These are phyloP conservation scores for Liquidambar formosana DNA, from an alignment of 164 flowering plant genomes.

Conservation along the genomic window DNA sequence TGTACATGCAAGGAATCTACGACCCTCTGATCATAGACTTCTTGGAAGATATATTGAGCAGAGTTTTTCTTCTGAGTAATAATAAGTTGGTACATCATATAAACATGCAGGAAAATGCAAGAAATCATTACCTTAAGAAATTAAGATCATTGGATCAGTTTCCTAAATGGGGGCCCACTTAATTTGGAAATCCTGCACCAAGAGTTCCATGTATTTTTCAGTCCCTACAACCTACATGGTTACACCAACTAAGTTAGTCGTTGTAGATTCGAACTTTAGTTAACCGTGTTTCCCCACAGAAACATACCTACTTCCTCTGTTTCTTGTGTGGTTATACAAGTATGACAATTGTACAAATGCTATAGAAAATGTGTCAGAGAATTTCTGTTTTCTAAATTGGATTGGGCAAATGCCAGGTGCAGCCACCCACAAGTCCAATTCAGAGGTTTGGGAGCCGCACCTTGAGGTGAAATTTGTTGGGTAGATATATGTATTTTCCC, in stretches of 20 bases:
- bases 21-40: too few species aligned
- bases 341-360: conserved; percentile 15
- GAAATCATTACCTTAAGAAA: conserved; percentile 1
- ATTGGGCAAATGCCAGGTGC: too few species aligned
- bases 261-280: conserved; percentile 21
- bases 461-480: too few species aligned
- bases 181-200: background rate
- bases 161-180: conserved; percentile 8
- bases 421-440: too few species aligned
- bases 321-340: background rate
- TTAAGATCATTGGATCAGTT: conserved; percentile 1
- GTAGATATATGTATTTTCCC: too few species aligned
- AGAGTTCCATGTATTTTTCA: background rate
- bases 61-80: background rate
- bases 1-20: conserved; percentile 1
- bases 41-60: too few species aligned
- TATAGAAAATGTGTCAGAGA: conserved; percentile 10
- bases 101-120: conserved; percentile 9
- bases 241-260: conserved; percentile 34
- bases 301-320: conserved; percentile 16
- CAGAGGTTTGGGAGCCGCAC: too few species aligned
- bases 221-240: conserved; percentile 15
- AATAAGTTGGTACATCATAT: conserved; percentile 3
- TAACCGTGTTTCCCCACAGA: conserved; percentile 20
- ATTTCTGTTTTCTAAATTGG: conserved; percentile 13